phyloP scores from a whole-genome alignment of 345 rosid genomes.

The Eucalyptus marginata region DNA sequence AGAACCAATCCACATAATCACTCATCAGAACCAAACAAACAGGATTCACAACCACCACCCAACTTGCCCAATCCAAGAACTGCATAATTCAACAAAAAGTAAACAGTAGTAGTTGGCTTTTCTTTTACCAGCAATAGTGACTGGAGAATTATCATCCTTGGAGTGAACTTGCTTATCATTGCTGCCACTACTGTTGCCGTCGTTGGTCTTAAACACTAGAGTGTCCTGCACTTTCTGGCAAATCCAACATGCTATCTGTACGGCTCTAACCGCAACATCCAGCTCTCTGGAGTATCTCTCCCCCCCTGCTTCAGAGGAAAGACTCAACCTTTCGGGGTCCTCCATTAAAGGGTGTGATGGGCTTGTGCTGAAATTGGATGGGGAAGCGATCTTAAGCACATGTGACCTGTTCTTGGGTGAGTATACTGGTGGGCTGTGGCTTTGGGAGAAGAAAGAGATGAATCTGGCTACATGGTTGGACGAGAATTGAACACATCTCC shows the following conservation, averaged over 20 bases:
- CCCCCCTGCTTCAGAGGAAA: background rate
- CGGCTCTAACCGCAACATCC: constrained; percentile 70
- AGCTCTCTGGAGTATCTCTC: constrained; percentile 30
- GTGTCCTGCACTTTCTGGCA: constrained; percentile 67
- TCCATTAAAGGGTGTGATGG: background rate
- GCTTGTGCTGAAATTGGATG: background rate
- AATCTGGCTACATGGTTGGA: background rate
- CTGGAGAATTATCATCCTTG: constrained; percentile 82
- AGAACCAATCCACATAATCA: background rate
- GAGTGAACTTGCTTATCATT: constrained; percentile 22
- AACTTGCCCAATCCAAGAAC: background rate
- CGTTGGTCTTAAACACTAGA: constrained; percentile 14
- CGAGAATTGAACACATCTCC: background rate
- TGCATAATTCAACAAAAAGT: background rate
- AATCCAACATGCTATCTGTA: constrained; percentile 70
- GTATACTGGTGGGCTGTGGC: background rate
- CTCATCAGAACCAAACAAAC: background rate
- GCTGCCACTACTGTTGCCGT: background rate
- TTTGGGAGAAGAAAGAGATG: background rate
- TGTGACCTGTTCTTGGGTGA: background rate
- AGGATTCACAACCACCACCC: background rate
- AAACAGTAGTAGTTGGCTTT: background rate
- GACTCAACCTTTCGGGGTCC: background rate
- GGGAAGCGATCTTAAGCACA: background rate
- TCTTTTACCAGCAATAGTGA: constrained; percentile 71